Evolutionary conservation across 345 rosid species (phyloP), one percentile per base, ranked within the genome.

Genomic region (Pugionium cornutum): DNA sequence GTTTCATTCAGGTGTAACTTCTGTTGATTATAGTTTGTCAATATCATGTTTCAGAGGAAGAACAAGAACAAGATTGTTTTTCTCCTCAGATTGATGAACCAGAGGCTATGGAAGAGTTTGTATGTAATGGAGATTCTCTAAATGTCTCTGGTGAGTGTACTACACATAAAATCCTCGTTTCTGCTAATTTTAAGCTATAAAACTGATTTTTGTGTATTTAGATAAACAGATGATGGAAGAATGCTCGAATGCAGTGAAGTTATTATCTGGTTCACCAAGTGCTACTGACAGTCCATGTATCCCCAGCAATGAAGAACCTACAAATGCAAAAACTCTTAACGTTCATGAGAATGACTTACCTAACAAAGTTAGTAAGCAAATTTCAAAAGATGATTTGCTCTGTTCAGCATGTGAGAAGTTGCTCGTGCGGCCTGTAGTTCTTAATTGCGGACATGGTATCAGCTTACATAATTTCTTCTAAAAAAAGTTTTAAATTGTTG

Each of bases 361-460:
- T 63, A 29, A 31, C 30, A 37, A 44, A 31, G 56, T 6, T 30
- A 54, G 63, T 66, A 74, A 68, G 74, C 67, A 62, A 57, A 41
- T 87, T 62, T 79, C 84, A 26, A 57, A 64, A 69, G 70, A 66
- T 8, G 92, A 87, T 76, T 79, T 80, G 68, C 81, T 77, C n/a
- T 89, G 97, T 74, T 6, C 72, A 50, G 78, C 83, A 45, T 92
- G 97, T 85, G 81, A 82, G 68, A 81, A 87, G 65, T 62, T 89
- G 60, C 84, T 84, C 25, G 69, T 80, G 56, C 79, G 51, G 52
- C 91, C 97, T 0, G 80, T 86, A 31, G 84, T 72, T 62, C 91
- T 89, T 69, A 89, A 92, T 63, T 92, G 92, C 48, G 95, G 96
- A 70, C 95, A 92, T 72, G 98, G 98, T 92, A 87, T 26, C 10